Evolutionary conservation across 257 asterid species (phyloP).

Genomic region (Fraxinus excelsior): DNA sequence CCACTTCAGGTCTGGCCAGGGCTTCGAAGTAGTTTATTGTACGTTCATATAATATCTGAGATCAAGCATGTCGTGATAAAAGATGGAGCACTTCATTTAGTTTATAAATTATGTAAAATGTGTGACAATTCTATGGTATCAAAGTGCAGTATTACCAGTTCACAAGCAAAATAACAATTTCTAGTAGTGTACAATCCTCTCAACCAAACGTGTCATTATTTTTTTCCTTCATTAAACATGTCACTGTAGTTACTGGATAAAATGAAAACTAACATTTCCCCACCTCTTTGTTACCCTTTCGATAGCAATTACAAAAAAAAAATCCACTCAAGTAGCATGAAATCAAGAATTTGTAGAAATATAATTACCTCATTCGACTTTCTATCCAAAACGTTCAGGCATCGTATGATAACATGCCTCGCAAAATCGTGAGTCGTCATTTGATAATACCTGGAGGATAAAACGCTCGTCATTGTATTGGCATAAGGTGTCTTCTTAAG

Average conservation of each 20-base stretch:
- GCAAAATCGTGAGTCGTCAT: constrained; percentile 30
- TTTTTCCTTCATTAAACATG: no score
- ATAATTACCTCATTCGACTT: constrained; percentile 33
- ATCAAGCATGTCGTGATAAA: neutral
- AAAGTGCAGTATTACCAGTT: no score
- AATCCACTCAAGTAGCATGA: no score
- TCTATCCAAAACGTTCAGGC: constrained; percentile 26
- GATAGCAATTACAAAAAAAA: neutral
- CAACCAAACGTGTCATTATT: neutral
- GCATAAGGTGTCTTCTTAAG: constrained; percentile 29
- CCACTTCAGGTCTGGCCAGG: constrained; percentile 38
- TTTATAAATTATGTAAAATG: neutral
- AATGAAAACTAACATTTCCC: no score
- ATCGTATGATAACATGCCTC: constrained; percentile 23
- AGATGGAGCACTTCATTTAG: neutral
- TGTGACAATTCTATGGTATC: no score
- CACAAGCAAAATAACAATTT: no score
- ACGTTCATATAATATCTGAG: constrained; percentile 30
- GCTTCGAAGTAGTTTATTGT: neutral
- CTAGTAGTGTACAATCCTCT: no score
- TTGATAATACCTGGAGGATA: constrained; percentile 15
- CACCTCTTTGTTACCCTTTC: no score
- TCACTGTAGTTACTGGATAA: no score
- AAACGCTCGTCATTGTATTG: neutral
- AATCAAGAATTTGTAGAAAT: neutral